Conservation (phyloP, 2,329 filamentous ascomycete genomes). For the Aspergillus sergii region DNA sequence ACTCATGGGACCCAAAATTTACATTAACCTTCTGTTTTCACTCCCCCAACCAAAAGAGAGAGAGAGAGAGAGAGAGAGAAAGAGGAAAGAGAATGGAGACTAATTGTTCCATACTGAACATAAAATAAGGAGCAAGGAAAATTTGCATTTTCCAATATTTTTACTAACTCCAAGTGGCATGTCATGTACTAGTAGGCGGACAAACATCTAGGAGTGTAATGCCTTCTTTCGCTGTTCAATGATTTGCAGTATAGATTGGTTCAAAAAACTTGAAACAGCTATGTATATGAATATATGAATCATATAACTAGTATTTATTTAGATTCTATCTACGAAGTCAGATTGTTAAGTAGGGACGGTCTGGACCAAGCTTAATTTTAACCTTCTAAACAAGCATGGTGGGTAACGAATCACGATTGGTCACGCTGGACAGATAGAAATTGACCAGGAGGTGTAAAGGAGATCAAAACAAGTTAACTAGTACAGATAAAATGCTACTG, state of each 20-base stretch:
- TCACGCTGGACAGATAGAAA: not conserved
- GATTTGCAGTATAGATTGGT: not conserved
- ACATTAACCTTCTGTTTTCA: not conserved
- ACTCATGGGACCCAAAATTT: not conserved
- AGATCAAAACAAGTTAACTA: not conserved
- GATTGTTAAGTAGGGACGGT: not conserved
- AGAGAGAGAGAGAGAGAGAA: not conserved
- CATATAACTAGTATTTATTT: too few relatives aligned
- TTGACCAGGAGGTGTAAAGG: not conserved
- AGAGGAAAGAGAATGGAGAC: not conserved
- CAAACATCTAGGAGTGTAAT: not conserved
- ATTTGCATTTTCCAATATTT: not conserved
- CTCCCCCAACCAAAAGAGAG: not conserved
- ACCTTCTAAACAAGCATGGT: not conserved
- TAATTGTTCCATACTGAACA: not conserved
- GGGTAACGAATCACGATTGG: not conserved
- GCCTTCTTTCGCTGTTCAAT: not conserved
- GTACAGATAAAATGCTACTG: not conserved
- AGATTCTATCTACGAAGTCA: too few relatives aligned
- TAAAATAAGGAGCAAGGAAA: not conserved
- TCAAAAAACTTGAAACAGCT: not conserved
- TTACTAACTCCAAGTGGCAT: not conserved
- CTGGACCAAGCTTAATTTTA: not conserved
- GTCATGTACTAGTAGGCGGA: not conserved
- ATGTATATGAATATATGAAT: not conserved